Base-by-base conservation (phyloP, 805 yeast species). In the Priceomyces castillae region DNA sequence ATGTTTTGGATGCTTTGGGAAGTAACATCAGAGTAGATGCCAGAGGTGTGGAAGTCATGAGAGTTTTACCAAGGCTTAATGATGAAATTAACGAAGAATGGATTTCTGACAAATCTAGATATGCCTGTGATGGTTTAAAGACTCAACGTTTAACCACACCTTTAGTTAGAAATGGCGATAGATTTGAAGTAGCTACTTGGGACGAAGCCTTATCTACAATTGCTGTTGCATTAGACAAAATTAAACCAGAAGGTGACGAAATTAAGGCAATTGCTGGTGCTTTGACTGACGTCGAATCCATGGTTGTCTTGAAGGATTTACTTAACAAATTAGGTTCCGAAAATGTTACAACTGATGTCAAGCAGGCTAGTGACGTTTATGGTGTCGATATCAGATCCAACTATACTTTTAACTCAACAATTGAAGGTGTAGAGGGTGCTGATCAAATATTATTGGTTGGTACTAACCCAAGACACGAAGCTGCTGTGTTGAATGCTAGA, bases 21-120 rank as follows among this genome's bases (percentile, higher is more conserved):
- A 83, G 92, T 34, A 85, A 82, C 58, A 78, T 87, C 51, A 77
- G 96, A 62, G 89, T 87, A 42, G 96, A 87, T 64, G 80, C 92
- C 41, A 78, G 94, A 66, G 96, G 95, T 54, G 77, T 82, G 57
- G 90, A 86, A 64, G 94, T 87, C 37, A 81, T 87, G 86, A 80
- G 96, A 62, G 86, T 87, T 26, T 71, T 88, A 55, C 96, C 96
- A 48, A 78, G 95, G 64, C 73, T 86, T 54, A 86, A 87, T 63
- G 96, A 87, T 56, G 94, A 86, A 49, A 74, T 88, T 57, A 87
- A 87, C 62, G 94, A 88, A 67, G 96, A 88, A 69, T 87, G 96
- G 96, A 84, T 87, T 56, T 81, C 88, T 37, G 96, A 87, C 71
- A 87, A 88, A 70, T 76, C 95, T 12, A 78, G 96, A 57, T 87